phyloP scores from a whole-genome alignment of 2,329 filamentous ascomycete genomes.

The Fusarium papillatum region DNA sequence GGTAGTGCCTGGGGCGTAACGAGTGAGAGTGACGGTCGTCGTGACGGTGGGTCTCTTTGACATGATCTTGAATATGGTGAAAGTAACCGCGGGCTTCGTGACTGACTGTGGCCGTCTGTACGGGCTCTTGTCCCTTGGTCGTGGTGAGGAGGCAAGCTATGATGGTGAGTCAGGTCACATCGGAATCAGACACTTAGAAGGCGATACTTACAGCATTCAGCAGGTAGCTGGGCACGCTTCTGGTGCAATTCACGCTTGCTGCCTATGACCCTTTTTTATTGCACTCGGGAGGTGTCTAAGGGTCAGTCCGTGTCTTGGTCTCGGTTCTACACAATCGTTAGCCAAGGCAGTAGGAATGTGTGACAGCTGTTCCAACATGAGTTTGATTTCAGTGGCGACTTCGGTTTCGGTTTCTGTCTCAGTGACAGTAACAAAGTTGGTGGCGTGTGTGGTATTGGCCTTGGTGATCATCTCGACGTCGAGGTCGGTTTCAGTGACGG shows the following conservation, averaged over 20 bases:
- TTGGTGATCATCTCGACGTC: background rate
- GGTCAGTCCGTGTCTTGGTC: background rate
- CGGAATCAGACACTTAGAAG: fast-evolving
- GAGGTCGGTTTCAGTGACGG: background rate
- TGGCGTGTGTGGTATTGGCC: background rate
- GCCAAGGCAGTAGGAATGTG: background rate
- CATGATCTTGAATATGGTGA: background rate
- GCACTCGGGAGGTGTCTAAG: background rate
- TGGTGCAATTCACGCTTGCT: background rate
- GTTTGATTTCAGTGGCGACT: background rate
- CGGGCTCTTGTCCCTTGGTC: background rate
- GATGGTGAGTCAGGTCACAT: background rate
- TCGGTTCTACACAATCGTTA: background rate
- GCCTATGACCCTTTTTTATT: background rate
- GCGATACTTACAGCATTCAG: background rate
- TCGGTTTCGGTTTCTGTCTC: background rate
- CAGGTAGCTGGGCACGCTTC: background rate
- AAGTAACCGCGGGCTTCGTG: background rate
- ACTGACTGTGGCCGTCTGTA: background rate
- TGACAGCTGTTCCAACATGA: background rate
- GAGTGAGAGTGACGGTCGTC: background rate
- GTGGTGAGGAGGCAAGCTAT: background rate
- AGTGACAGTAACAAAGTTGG: background rate
- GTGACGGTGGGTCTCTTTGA: background rate
- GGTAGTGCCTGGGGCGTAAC: background rate